Evolutionary conservation across 306 rosid species (phyloP).

Genomic region (Trifolium repens): DNA sequence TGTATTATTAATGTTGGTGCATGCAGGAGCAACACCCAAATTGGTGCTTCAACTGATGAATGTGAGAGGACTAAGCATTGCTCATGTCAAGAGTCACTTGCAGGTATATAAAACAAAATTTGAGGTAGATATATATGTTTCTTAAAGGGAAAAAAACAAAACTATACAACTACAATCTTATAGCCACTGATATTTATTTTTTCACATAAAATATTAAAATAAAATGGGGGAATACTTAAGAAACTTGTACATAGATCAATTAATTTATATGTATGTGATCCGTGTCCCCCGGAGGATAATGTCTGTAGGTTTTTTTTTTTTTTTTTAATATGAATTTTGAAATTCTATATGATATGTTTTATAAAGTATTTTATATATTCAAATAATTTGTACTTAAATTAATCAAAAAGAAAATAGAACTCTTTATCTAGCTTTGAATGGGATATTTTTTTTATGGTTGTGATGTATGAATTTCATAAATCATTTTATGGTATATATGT

Average conservation of each 20-base stretch:
- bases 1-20: conserved; percentile 20
- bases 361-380: neutral
- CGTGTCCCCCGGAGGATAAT: neutral
- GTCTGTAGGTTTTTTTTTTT: neutral
- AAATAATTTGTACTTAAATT: neutral
- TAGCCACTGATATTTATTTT: neutral
- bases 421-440: neutral
- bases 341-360: neutral
- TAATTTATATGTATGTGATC: conserved; percentile 2
- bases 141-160: neutral
- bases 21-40: conserved; percentile 93
- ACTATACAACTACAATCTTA: neutral
- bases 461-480: neutral
- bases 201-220: neutral
- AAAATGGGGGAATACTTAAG: neutral
- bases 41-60: conserved; percentile 87
- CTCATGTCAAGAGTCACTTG: conserved; percentile 95
- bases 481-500: neutral
- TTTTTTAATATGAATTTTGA: neutral
- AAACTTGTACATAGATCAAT: neutral
- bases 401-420: neutral
- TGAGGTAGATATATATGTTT: neutral
- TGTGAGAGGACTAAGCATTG: conserved; percentile 88
- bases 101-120: conserved; percentile 55
- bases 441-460: neutral